A percentile compares a stretch with the other conserved stretches of the same genome.
Evolutionary conservation across 352 stramenopile genomes (phyloP).

Genomic region (Phytophthora tubulina): DNA sequence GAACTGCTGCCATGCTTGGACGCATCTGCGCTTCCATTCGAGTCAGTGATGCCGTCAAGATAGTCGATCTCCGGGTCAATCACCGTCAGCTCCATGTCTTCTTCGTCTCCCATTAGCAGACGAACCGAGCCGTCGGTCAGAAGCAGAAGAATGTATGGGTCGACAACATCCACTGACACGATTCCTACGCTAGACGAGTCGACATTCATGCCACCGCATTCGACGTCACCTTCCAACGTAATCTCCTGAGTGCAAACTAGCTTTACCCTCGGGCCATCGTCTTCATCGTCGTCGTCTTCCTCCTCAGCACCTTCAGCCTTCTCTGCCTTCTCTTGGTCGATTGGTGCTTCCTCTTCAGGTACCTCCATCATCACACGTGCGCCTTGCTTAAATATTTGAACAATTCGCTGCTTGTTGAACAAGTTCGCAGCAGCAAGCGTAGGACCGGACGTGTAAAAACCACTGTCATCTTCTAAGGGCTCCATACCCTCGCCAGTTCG

Average conservation of each 20-base stretch:
- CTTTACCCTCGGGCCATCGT: conserved; percentile 69
- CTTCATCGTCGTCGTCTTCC: conserved; percentile 60
- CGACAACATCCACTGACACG: conserved; percentile 85
- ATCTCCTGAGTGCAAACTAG: conserved; percentile 88
- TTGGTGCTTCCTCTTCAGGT: conserved; percentile 40
- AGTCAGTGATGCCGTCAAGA: conserved; percentile 41
- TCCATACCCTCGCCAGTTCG: conserved; percentile 88
- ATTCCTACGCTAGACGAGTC: conserved; percentile 77
- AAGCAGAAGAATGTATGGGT: conserved; percentile 86
- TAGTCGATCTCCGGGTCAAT: conserved; percentile 80
- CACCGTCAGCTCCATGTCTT: conserved; percentile 85
- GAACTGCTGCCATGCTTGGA: conserved; percentile 62
- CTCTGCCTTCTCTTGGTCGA: conserved; percentile 32
- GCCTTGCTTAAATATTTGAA: conserved; percentile 90
- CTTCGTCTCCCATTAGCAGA: conserved; percentile 82
- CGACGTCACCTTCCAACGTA: conserved; percentile 80
- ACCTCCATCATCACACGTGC: conserved; percentile 86
- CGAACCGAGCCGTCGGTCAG: conserved; percentile 85
- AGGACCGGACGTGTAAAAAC: conserved; percentile 85
- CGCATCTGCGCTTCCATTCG: conserved; percentile 42
- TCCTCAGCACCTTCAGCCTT: conserved; percentile 21
- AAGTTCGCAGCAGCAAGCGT: conserved; percentile 84
- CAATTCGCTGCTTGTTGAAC: conserved; percentile 84
- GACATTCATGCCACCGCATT: conserved; percentile 87
- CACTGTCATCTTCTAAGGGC: conserved; percentile 82